Evolutionary conservation across 2,329 filamentous ascomycete genomes (phyloP).

Genomic region (Alternaria incomplexa): DNA sequence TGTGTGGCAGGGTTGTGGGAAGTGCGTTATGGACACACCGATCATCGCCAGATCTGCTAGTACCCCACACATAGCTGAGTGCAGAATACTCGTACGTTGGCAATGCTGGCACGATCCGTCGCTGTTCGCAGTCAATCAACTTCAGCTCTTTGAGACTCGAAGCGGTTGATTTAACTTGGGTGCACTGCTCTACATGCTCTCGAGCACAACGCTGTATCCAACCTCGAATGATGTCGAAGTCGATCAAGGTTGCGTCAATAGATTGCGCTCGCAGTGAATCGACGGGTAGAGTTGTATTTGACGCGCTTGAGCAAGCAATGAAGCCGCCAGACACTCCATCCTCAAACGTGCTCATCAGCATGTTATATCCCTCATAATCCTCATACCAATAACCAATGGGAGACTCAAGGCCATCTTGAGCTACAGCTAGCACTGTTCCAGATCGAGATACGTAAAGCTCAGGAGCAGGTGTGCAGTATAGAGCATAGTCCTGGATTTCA

Average conservation of each 20-base stretch:
- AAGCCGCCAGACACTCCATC: not conserved
- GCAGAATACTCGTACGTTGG: not conserved
- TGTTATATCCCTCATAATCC: no score
- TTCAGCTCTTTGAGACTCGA: not conserved
- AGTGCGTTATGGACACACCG: fast-evolving
- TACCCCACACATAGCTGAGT: not conserved
- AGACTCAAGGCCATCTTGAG: no score
- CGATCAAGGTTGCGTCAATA: not conserved
- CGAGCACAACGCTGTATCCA: not conserved
- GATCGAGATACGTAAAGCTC: no score
- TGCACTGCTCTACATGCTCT: not conserved
- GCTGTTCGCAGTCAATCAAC: not conserved
- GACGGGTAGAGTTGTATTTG: fast-evolving
- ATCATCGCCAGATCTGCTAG: not conserved
- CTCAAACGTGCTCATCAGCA: no score
- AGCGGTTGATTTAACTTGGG: not conserved
- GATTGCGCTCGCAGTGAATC: not conserved
- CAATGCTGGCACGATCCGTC: not conserved
- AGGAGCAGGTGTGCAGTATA: no score
- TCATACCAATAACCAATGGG: no score
- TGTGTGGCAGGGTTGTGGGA: not conserved
- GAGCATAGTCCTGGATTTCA: not conserved
- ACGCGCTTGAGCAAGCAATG: not conserved
- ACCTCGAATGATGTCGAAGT: not conserved
- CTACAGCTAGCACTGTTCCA: no score